Evolutionary conservation across 2,329 filamentous ascomycete genomes (phyloP), one percentile per base, ranked within the genome.

Genomic region (Aspergillus nomiae): DNA sequence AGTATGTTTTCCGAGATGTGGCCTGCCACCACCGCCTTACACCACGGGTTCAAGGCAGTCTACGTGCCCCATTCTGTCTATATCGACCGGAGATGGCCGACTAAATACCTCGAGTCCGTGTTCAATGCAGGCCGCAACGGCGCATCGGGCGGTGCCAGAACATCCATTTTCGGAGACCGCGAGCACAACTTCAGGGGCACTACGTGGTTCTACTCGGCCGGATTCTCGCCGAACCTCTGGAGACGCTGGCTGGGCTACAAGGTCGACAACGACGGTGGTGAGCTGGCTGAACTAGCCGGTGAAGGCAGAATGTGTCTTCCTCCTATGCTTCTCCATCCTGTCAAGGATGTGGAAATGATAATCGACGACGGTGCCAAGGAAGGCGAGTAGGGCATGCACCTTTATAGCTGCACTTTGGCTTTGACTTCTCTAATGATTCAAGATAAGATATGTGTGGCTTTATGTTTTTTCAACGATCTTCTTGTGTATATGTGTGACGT

Each of bases 1-100:
- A 91, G 92, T 67, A 96, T 95, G 82, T 96, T 96, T 76, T 92
- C 93, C 0, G 94, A 98, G 78, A 97, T 97, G 94, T 97, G 92
- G 92, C 92, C 94, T 0, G 90, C 90, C 1, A 95, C 91, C 0
- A 89, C 92, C 1, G 92, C 94, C 1, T 84, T 98, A 11, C 94
- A 97, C 64, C 94, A 97, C 75, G 94, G 94, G 12, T 89, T 92
- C 80, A 98, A 97, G 81, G 93, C 92, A 43, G 93, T 97, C 16
- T 96, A 90, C 68, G 92, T 89, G 2, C 94, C 94, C 1, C 94
- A 98, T 72, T 92, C 94, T 1, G 85, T 96, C 60, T 98, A 90
- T 75, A 87, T 94, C 19, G 94, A 97, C 77, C 89, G 94, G 61
- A 86, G 88, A 70, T 98, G 94, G 94, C 93, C 93, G 0, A 85